Conservation (phyloP, 148 eudicot species). For the Cornus florida region DNA sequence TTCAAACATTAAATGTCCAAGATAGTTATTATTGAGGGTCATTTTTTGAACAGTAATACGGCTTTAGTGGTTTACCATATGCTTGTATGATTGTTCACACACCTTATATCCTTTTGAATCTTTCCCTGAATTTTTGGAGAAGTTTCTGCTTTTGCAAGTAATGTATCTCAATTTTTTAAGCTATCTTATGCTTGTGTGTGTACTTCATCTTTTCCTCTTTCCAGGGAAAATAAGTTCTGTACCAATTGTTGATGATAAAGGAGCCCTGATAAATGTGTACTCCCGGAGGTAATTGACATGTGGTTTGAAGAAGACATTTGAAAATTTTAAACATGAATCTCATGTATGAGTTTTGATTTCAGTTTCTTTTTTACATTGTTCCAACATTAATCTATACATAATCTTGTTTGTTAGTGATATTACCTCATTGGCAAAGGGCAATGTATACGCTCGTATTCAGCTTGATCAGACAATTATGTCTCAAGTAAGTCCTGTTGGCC, state of each 20-base stretch:
- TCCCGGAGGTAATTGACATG: slow-evolving; percentile 35
- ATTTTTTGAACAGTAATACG: background rate
- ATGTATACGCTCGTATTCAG: slow-evolving; percentile 31
- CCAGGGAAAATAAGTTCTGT: slow-evolving; percentile 49
- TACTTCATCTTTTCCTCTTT: slow-evolving; percentile 6
- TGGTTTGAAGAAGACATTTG: background rate
- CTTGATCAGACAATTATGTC: slow-evolving; percentile 40
- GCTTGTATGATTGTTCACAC: background rate
- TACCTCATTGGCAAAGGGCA: slow-evolving; percentile 34
- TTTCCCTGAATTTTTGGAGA: background rate
- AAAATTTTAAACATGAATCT: background rate
- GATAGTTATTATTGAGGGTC: too few species aligned
- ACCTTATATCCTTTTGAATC: background rate
- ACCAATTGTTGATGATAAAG: slow-evolving; percentile 46
- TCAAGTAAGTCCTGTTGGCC: slow-evolving; percentile 27
- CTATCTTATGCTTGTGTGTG: background rate
- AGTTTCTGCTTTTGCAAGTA: background rate
- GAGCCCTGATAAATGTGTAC: slow-evolving; percentile 35
- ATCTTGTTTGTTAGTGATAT: slow-evolving; percentile 32
- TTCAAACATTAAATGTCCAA: too few species aligned
- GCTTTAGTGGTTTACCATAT: background rate
- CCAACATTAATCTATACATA: slow-evolving; percentile 1
- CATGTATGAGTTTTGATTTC: background rate
- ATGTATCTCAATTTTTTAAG: background rate
- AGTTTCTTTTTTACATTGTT: slow-evolving; percentile 1